Evolutionary conservation across 106 monocot genomes (phyloP), one percentile per base, ranked within the genome.

Genomic region (Phalaenopsis aphrodite): DNA sequence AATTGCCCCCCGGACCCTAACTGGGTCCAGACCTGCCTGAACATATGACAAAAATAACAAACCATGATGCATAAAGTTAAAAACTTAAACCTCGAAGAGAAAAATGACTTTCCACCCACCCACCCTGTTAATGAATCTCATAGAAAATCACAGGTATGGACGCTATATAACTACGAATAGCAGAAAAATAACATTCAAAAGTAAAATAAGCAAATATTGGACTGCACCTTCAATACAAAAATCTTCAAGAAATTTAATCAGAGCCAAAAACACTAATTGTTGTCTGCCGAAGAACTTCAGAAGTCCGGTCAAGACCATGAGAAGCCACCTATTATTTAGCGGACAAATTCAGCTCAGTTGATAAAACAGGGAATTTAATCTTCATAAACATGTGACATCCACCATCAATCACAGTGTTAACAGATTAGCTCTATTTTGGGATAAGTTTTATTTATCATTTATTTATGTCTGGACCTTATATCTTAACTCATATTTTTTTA

Each of bases 221-320:
- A 46, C 11, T 10, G 24, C 47, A 76, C 76, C 76, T 48, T 48
- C 76, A 76, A 43, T 52, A 12, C 12, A 9, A 18, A 24, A 3
- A 75, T 75, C 76, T 30, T 23, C 48, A 24, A 46, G 24, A 41
- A 8, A 57, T 78, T 72, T 66, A 87, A 79, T 90, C 87, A 79
- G 61, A 21, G 72, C 79, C 85, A 84, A 75, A 81, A 48, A 81
- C 19, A 43, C 57, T 77, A 76, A 89, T 82, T 16, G 89, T 87
- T 65, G 89, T 88, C 65, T 86, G 87, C 21, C 87, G 86, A 82
- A 92, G 88, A 43, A 92, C 87, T 88, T 92, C 87, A 82, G 92
- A 89, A 48, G 77, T 88, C 24, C 78, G 84, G 46, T 92, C 92
- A 78, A 92, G 85, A 76, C 89, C 86, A 87, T 92, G 92, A 74